Evolutionary conservation across 805 yeast species (phyloP).

Genomic region (Saturnispora mendoncae): DNA sequence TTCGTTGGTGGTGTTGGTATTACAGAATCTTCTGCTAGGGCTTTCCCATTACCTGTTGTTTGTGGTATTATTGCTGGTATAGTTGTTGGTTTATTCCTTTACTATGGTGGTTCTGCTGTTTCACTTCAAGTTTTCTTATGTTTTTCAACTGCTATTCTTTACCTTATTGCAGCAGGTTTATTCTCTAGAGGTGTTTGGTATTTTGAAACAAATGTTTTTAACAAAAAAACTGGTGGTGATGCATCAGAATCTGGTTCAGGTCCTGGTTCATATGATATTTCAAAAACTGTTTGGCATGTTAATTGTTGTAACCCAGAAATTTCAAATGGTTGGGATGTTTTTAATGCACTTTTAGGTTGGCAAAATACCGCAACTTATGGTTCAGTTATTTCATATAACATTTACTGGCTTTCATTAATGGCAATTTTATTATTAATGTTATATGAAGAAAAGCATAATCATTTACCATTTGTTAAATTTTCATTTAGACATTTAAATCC

Average conservation of each 20-base stretch:
- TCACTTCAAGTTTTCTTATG: constrained; percentile 78
- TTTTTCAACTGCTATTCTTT: constrained; percentile 74
- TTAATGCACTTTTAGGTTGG: constrained; percentile 90
- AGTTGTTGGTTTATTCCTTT: constrained; percentile 56
- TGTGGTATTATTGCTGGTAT: constrained; percentile 72
- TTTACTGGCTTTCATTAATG: constrained; percentile 71
- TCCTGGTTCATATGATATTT: constrained; percentile 82
- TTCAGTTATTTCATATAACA: constrained; percentile 74
- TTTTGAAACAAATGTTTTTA: constrained; percentile 61
- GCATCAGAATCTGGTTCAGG: constrained; percentile 86
- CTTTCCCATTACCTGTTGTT: constrained; percentile 84
- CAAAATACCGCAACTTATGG: constrained; percentile 90
- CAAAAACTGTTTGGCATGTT: constrained; percentile 79
- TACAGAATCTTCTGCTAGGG: constrained; percentile 28
- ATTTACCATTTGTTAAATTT: constrained; percentile 52
- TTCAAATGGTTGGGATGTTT: constrained; percentile 91
- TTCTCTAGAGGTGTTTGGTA: constrained; percentile 87
- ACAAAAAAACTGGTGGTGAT: constrained; percentile 73
- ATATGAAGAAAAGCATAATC: constrained; percentile 73
- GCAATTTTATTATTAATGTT: constrained; percentile 47
- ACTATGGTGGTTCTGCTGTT: constrained; percentile 68
- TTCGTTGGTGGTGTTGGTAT: constrained; percentile 91
- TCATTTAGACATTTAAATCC: constrained; percentile 50
- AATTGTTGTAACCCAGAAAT: constrained; percentile 90
- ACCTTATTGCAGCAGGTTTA: constrained; percentile 80